phyloP scores from a whole-genome alignment of 1,284 basidiomycete species.

The Meripilus lineatus region DNA sequence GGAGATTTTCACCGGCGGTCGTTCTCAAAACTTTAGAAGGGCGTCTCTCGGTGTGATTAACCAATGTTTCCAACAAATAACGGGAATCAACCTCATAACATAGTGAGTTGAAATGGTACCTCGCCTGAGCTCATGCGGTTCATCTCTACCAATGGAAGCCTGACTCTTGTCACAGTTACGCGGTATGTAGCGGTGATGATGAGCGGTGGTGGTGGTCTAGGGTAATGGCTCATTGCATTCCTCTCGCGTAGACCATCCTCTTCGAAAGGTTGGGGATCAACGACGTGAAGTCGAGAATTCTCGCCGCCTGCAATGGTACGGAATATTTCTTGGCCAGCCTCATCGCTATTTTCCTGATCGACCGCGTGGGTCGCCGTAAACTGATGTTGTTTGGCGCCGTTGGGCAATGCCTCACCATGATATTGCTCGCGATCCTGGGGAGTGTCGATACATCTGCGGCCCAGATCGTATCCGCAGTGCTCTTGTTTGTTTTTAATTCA shows the following conservation, averaged over 20 bases:
- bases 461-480: constrained; percentile 50
- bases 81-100: constrained; percentile 62
- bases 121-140: constrained; percentile 15
- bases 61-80: constrained; percentile 71
- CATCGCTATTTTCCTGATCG: constrained; percentile 54
- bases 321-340: constrained; percentile 65
- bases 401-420: constrained; percentile 59
- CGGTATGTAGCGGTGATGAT: no score
- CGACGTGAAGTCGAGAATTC: constrained; percentile 55
- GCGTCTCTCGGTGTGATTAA: constrained; percentile 52
- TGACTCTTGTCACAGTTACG: constrained; percentile 21
- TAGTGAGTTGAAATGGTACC: constrained; percentile 39
- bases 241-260: constrained; percentile 40
- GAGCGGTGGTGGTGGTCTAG: background rate
- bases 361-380: constrained; percentile 57
- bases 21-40: constrained; percentile 61
- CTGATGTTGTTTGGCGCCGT: constrained; percentile 68
- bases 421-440: constrained; percentile 54
- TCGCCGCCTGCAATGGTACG: constrained; percentile 67
- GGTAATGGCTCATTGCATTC: background rate
- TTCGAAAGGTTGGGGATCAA: constrained; percentile 58
- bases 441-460: constrained; percentile 41
- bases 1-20: constrained; percentile 56
- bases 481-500: constrained; percentile 67
- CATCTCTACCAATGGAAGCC: constrained; percentile 10